A percentile compares a stretch with the other conserved stretches of the same genome.
These are phyloP conservation scores for Usnea hakonensis DNA, from an alignment of 495 filamentous ascomycete genomes.

Conservation along the genomic window DNA sequence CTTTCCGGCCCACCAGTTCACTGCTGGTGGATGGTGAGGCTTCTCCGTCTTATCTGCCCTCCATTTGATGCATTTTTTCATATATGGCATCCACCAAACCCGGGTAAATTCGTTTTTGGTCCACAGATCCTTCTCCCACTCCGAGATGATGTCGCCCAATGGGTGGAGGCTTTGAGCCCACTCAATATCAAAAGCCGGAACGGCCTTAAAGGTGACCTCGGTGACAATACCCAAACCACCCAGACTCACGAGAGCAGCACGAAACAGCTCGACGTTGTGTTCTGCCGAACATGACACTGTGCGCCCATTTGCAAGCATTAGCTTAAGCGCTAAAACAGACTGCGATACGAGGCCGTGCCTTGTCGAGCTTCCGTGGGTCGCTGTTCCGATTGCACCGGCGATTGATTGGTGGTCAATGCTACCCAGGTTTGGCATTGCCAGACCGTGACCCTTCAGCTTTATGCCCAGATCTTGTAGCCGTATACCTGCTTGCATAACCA, in stretches of 20 bases:
- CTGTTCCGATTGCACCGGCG: conserved; percentile 85
- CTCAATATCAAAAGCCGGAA: conserved; percentile 65
- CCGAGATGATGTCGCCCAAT: conserved; percentile 55
- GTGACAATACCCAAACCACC: conserved; percentile 87
- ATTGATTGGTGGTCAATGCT: conserved; percentile 93
- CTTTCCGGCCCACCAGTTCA: conserved; percentile 68
- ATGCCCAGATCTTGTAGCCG: conserved; percentile 61
- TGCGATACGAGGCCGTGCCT: conserved; percentile 77
- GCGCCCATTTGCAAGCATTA: conserved; percentile 78
- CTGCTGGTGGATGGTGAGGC: conserved; percentile 39
- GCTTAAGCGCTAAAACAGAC: conserved; percentile 59
- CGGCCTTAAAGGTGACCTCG: conserved; percentile 76
- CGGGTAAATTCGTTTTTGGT: conserved; percentile 77
- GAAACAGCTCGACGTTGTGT: conserved; percentile 71
- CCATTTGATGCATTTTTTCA: conserved; percentile 79
- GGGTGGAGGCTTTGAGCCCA: conserved; percentile 76
- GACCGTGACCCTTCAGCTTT: conserved; percentile 60
- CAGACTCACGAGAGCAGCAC: conserved; percentile 76
- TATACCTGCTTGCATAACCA: conserved; percentile 82
- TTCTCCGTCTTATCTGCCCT: conserved; percentile 63
- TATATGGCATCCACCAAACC: conserved; percentile 97
- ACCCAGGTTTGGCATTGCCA: conserved; percentile 81
- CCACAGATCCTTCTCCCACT: conserved; percentile 76
- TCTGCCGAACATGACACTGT: conserved; percentile 63
- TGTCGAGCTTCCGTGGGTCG: conserved; percentile 84